Evolutionary conservation across 2,329 filamentous ascomycete genomes (phyloP).

Genomic region (Pezicula neosporulosa): DNA sequence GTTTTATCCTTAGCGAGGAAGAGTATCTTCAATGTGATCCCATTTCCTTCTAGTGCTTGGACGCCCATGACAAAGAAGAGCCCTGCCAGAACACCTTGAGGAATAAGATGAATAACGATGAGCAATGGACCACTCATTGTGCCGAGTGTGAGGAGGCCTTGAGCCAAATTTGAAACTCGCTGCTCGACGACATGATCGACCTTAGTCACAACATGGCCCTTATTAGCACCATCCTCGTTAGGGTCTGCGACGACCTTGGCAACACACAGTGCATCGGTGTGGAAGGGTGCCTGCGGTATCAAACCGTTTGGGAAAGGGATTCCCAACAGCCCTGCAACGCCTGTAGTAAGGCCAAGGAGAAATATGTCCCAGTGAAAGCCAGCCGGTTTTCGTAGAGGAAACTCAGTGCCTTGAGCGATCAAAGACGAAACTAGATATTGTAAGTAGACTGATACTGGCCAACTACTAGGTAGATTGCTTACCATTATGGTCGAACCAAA

Average conservation of each 20-base stretch:
- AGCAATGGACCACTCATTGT: slow-evolving; percentile 77
- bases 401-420: slow-evolving; percentile 80
- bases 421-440: slow-evolving; percentile 64
- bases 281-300: slow-evolving; percentile 80
- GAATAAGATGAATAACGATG: slow-evolving; percentile 71
- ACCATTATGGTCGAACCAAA: slow-evolving; percentile 91
- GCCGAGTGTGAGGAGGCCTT: slow-evolving; percentile 73
- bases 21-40: slow-evolving; percentile 71
- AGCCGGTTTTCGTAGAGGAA: slow-evolving; percentile 74
- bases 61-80: slow-evolving; percentile 85
- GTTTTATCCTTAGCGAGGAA: slow-evolving; percentile 63
- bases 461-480: slow-evolving; percentile 18
- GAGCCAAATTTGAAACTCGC: slow-evolving; percentile 72
- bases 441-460: background rate
- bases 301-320: slow-evolving; percentile 80
- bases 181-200: slow-evolving; percentile 71
- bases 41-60: slow-evolving; percentile 72
- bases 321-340: slow-evolving; percentile 70
- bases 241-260: slow-evolving; percentile 50
- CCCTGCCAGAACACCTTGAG: slow-evolving; percentile 74
- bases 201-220: slow-evolving; percentile 51
- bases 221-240: slow-evolving; percentile 50
- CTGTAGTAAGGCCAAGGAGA: slow-evolving; percentile 74
- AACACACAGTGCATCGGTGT: slow-evolving; percentile 75
- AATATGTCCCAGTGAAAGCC: slow-evolving; percentile 87